A percentile compares a stretch with the other conserved stretches of the same genome.
Evolutionary conservation across 1,139 yeast species (phyloP).

Genomic region (Kodamaea derodonti): DNA sequence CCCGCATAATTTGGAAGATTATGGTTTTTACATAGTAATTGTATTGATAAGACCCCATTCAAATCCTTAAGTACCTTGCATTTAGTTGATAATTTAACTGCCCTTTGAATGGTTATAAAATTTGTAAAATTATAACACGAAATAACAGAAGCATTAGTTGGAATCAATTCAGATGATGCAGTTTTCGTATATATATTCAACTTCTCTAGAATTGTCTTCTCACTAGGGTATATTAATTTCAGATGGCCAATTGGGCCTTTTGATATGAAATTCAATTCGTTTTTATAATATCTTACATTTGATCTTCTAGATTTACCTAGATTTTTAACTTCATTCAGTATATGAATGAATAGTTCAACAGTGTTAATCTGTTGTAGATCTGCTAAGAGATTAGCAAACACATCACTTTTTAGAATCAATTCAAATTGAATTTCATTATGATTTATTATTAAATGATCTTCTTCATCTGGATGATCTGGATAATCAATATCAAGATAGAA

Average conservation of each 20-base stretch:
- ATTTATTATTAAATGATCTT: constrained; percentile 35
- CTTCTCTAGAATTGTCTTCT: constrained; percentile 56
- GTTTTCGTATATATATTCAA: constrained; percentile 18
- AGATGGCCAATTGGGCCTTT: constrained; percentile 67
- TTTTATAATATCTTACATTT: constrained; percentile 15
- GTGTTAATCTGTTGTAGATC: constrained; percentile 68
- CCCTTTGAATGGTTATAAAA: constrained; percentile 50
- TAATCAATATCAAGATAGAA: constrained; percentile 40
- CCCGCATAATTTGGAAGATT: constrained; percentile 46
- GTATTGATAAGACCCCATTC: constrained; percentile 50
- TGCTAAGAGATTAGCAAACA: constrained; percentile 58
- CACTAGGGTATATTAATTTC: constrained; percentile 65
- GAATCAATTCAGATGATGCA: constrained; percentile 13
- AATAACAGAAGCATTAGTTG: constrained; percentile 20
- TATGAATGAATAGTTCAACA: constrained; percentile 51
- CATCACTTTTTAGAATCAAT: constrained; percentile 62
- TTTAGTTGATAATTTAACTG: constrained; percentile 54
- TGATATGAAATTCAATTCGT: constrained; percentile 53
- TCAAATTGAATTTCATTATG: constrained; percentile 53
- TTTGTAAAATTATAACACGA: constrained; percentile 50
- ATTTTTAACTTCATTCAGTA: constrained; percentile 20
- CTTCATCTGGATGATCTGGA: constrained; percentile 16
- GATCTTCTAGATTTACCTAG: constrained; percentile 10
- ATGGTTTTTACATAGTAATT: constrained; percentile 36
- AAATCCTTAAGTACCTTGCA: constrained; percentile 59